A percentile compares a stretch with the other conserved stretches of the same genome.
Evolutionary conservation across 352 stramenopile species (phyloP).

Genomic region (Vaucheria bursata): DNA sequence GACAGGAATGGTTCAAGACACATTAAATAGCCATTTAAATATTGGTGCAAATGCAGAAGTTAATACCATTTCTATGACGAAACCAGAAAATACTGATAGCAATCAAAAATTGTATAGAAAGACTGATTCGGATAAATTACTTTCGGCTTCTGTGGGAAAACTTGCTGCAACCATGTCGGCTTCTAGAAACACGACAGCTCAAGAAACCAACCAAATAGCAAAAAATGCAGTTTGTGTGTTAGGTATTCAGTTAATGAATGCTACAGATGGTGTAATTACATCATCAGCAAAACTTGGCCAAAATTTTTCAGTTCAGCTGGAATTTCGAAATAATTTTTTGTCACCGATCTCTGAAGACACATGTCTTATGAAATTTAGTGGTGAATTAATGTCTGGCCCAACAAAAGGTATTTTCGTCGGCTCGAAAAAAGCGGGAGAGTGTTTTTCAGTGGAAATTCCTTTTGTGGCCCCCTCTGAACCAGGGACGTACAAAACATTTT

Average conservation of each 20-base stretch:
- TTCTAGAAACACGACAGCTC: not conserved
- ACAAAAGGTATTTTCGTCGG: constrained; percentile 31
- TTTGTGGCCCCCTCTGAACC: not conserved
- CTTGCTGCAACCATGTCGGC: not conserved
- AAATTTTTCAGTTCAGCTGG: constrained; percentile 71
- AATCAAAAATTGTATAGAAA: not conserved
- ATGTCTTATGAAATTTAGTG: constrained; percentile 38
- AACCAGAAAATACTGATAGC: not conserved
- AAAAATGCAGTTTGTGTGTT: not conserved
- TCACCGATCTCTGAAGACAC: constrained; percentile 21
- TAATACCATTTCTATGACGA: not conserved
- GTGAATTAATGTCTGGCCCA: constrained; percentile 44
- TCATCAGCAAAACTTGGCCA: constrained; percentile 57
- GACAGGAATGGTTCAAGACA: not conserved
- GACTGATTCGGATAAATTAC: not conserved
- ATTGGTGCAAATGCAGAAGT: not conserved
- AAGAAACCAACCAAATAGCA: not conserved
- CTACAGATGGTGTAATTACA: not conserved
- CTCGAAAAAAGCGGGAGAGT: constrained; percentile 12
- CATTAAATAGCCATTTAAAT: not conserved
- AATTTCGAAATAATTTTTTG: constrained; percentile 64
- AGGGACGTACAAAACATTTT: not conserved
- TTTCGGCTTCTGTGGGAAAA: not conserved
- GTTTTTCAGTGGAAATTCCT: constrained; percentile 14
- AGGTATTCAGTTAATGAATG: not conserved